Evolutionary conservation across 257 asterid genomes (phyloP).

Genomic region (Scutellaria barbata): DNA sequence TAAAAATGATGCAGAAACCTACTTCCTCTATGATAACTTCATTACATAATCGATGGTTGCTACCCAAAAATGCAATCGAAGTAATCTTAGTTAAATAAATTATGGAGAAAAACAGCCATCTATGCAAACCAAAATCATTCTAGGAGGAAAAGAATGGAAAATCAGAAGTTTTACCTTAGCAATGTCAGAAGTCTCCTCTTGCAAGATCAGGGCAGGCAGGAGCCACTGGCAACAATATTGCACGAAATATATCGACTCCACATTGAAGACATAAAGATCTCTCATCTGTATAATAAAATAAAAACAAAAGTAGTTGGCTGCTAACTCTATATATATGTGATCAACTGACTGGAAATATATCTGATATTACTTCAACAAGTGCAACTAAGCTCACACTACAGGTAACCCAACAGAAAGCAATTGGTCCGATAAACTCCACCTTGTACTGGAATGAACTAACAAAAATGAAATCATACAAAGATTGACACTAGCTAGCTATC

Average conservation of each 20-base stretch:
- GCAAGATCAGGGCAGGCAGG: conserved; percentile 85
- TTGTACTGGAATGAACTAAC: conserved; percentile 60
- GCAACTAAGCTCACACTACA: conserved; percentile 91
- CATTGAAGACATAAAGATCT: conserved; percentile 65
- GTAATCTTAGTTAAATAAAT: conserved; percentile 19
- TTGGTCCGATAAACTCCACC: conserved; percentile 89
- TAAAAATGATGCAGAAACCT: conserved; percentile 1
- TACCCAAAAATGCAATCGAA: not conserved
- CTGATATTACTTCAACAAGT: conserved; percentile 78
- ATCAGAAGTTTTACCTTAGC: conserved; percentile 59
- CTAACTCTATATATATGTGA: conserved; percentile 26
- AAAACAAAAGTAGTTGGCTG: conserved; percentile 21
- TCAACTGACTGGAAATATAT: conserved; percentile 19
- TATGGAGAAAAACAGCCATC: conserved; percentile 2
- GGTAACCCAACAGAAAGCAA: conserved; percentile 85
- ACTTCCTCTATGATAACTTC: conserved; percentile 27
- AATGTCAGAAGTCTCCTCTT: conserved; percentile 64
- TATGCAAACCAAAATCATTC: conserved; percentile 24
- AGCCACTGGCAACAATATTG: conserved; percentile 96
- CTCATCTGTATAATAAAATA: conserved; percentile 61
- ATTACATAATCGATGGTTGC: conserved; percentile 17
- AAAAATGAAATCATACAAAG: conserved; percentile 22
- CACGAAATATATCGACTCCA: conserved; percentile 78
- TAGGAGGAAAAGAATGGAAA: conserved; percentile 20
- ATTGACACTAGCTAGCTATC: conserved; percentile 26